Evolutionary conservation across 1,284 basidiomycete genomes (phyloP), one percentile per base, ranked within the genome.

Genomic region (Apiotrichum brassicae): DNA sequence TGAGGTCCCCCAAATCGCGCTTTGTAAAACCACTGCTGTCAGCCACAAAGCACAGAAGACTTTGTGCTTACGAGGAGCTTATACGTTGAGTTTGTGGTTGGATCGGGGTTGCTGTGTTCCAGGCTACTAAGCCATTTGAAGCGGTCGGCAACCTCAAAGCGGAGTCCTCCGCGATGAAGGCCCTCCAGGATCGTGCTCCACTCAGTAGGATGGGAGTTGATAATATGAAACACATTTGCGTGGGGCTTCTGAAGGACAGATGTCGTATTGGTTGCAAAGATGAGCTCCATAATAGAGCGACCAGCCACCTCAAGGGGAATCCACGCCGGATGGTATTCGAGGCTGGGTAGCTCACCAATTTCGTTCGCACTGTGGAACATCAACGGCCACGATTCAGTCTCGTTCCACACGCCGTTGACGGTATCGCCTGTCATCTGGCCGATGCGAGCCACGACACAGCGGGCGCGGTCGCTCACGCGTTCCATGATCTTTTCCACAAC

Each of bases 141-240:
- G 80, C 81, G 49, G 77, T 85, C 78, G 25, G 88, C 83, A 34
- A 84, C 78, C 60, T 88, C 82, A 58, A 93, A 81, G 20, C 67
- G 81, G 62, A 91, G 82, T 8, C 84, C 86, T 44, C 77, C 76
- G 16, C 79, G 68, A 13, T 72, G 65, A 35, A 89, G 77, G 53
- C 87, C 81, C 18, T 79, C 73, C 50, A 79, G 77, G 68, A 94
- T 85, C 11, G 72, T 75, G 22, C 81, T 76, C 56, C 76, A 76
- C 7, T 76, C 70, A 16, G 61, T 61, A 23, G 58, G 56, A 13
- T 73, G 65, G 1, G 76, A 71, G 46, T 79, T 78, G 24, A 87
- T 80, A 60, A 90, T 85, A 68, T 87, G 79, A 71, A 88, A 90
- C 16, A 48, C 30, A 2, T 26, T 6, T 3, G 19, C 20, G 14